Conservation (phyloP, 257 asterid genomes). For the Penstemon barbatus region DNA sequence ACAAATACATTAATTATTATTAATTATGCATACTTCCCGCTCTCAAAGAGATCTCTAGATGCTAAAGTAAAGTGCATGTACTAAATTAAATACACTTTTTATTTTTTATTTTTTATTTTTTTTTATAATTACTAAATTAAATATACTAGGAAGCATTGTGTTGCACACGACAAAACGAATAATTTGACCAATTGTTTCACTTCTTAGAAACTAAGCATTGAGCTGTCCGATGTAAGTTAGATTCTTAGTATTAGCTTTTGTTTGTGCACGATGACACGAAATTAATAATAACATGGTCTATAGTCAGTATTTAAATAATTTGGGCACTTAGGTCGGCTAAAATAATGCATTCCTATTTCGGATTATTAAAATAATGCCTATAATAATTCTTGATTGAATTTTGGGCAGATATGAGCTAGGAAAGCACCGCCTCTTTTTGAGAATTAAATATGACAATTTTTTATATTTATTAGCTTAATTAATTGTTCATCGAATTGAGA, state of each 20-base stretch:
- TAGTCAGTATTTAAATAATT: not conserved
- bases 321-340: not conserved
- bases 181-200: constrained; percentile 31
- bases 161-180: not conserved
- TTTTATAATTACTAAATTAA: not conserved
- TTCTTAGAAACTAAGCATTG: constrained; percentile 25
- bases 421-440: too few relatives aligned
- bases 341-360: not conserved
- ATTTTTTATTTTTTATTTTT: not conserved
- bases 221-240: constrained; percentile 25
- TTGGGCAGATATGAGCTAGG: too few relatives aligned
- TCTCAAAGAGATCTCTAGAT: not conserved
- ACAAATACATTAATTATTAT: too few relatives aligned
- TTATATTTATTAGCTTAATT: too few relatives aligned
- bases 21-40: too few relatives aligned
- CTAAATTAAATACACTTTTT: not conserved
- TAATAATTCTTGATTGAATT: too few relatives aligned
- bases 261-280: not conserved
- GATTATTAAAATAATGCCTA: too few relatives aligned
- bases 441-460: too few relatives aligned
- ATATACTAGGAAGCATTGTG: not conserved
- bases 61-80: not conserved
- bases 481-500: too few relatives aligned
- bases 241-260: constrained; percentile 14
- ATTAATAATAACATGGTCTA: constrained; percentile 1